phyloP scores from a whole-genome alignment of 169 alveolate species.

The Plasmodium malariae region DNA sequence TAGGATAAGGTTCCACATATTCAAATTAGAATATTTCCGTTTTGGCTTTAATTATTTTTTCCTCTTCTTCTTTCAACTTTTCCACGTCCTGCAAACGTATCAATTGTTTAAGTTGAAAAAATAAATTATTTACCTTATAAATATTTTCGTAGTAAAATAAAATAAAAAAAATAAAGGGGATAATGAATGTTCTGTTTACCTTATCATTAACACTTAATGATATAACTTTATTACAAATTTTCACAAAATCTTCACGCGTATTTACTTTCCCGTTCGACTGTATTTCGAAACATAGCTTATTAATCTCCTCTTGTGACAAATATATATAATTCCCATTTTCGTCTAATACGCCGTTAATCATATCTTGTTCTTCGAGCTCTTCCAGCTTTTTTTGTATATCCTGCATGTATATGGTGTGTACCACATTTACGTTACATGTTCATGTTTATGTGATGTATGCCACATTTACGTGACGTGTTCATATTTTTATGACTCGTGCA shows the following conservation, averaged over 20 bases:
- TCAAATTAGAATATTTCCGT: conserved; percentile 48
- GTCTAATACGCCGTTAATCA: conserved; percentile 73
- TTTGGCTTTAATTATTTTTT: conserved; percentile 67
- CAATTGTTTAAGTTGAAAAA: neutral
- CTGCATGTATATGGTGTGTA: conserved; percentile 8
- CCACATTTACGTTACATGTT: too few species aligned
- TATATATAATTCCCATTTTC: conserved; percentile 65
- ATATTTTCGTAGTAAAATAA: neutral
- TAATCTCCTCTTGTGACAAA: conserved; percentile 72
- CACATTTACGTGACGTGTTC: too few species aligned
- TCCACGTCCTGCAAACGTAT: conserved; percentile 36
- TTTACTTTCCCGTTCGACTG: conserved; percentile 45
- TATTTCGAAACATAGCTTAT: conserved; percentile 51
- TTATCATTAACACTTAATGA: conserved; percentile 60
- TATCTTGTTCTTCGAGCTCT: conserved; percentile 61
- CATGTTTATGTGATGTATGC: too few species aligned
- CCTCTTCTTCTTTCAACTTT: conserved; percentile 72
- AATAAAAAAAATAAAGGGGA: neutral
- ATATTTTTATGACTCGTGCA: too few species aligned
- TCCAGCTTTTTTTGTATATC: conserved; percentile 53
- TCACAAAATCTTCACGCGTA: conserved; percentile 68
- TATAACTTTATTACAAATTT: conserved; percentile 57
- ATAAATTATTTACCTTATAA: neutral
- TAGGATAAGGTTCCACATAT: neutral
- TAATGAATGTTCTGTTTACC: neutral